These are phyloP conservation scores for Sophora flavescens DNA, from an alignment of 306 rosid genomes.

Conservation along the genomic window DNA sequence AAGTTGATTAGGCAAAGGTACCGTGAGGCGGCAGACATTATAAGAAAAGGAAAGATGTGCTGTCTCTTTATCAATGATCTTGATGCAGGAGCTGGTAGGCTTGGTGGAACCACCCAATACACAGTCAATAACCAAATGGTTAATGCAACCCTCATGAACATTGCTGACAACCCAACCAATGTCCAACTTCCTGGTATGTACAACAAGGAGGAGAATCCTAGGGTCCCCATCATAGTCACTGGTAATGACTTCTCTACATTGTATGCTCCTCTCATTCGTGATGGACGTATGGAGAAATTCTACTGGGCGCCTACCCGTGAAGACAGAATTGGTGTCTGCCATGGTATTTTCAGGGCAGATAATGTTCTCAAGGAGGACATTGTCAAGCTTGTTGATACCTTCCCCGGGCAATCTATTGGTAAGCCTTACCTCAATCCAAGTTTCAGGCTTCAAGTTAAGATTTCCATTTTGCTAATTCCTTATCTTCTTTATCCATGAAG, in stretches of 20 bases:
- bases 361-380: constrained; percentile 55
- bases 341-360: constrained; percentile 67
- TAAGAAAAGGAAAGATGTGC: constrained; percentile 80
- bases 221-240: constrained; percentile 72
- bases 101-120: constrained; percentile 81
- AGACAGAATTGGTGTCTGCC: constrained; percentile 75
- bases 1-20: constrained; percentile 88
- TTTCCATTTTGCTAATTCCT: background rate
- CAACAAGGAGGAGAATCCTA: constrained; percentile 78
- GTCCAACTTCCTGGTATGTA: constrained; percentile 89
- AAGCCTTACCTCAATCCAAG: constrained; percentile 11
- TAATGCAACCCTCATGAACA: constrained; percentile 86
- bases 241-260: constrained; percentile 84
- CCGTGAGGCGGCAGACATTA: constrained; percentile 81
- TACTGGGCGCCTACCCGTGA: constrained; percentile 87
- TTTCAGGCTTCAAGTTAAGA: background rate
- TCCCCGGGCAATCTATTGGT: constrained; percentile 83
- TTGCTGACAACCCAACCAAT: constrained; percentile 79
- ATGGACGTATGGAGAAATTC: constrained; percentile 87
- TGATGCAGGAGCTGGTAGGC: constrained; percentile 85
- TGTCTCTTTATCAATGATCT: constrained; percentile 85
- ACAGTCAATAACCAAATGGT: constrained; percentile 89
- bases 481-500: background rate
- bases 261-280: constrained; percentile 86
- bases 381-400: constrained; percentile 72